Percentiles rank a stretch among this genome's conserved stretches.
phyloP scores from a whole-genome alignment of 108 stramenopile genomes.

The Nannochloropsis salina region DNA sequence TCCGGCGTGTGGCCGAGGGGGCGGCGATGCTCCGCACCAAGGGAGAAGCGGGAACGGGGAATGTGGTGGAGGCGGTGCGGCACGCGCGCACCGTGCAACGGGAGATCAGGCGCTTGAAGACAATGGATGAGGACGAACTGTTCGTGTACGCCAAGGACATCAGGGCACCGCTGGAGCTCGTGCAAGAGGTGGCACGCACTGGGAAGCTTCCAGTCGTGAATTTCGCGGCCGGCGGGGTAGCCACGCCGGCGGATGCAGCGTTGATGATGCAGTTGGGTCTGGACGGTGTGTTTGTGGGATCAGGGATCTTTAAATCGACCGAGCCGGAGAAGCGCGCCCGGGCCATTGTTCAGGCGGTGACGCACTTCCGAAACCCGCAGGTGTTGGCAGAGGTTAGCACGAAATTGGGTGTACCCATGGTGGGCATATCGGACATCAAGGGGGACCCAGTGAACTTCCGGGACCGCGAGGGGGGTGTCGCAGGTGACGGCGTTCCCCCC shows the following conservation, averaged over 20 bases:
- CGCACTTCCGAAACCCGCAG: slow-evolving; percentile 95
- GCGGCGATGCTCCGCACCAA: slow-evolving; percentile 98
- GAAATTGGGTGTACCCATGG: slow-evolving; percentile 94
- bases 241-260: slow-evolving; percentile 97
- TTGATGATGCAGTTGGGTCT: slow-evolving; percentile 99
- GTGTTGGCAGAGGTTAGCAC: slow-evolving; percentile 88
- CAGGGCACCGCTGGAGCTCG: slow-evolving; percentile 83
- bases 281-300: slow-evolving; percentile 98
- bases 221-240: slow-evolving; percentile 98
- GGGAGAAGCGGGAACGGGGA: slow-evolving; percentile 99
- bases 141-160: slow-evolving; percentile 93
- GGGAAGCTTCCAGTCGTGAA: slow-evolving; percentile 96
- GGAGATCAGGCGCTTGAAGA: slow-evolving; percentile 70
- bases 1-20: slow-evolving; percentile 91
- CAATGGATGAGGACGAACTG: slow-evolving; percentile 91
- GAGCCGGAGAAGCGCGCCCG: slow-evolving; percentile 86
- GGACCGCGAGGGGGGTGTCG: slow-evolving; percentile 84
- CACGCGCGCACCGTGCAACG: slow-evolving; percentile 83
- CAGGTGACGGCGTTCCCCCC: slow-evolving; percentile 64
- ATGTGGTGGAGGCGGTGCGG: slow-evolving; percentile 96
- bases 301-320: slow-evolving; percentile 90
- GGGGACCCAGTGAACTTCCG: slow-evolving; percentile 92
- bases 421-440: slow-evolving; percentile 92
- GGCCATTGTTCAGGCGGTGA: slow-evolving; percentile 92
- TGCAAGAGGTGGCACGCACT: slow-evolving; percentile 75